Evolutionary conservation across 2,329 filamentous ascomycete genomes (phyloP).

Genomic region (Xylaria sp.): DNA sequence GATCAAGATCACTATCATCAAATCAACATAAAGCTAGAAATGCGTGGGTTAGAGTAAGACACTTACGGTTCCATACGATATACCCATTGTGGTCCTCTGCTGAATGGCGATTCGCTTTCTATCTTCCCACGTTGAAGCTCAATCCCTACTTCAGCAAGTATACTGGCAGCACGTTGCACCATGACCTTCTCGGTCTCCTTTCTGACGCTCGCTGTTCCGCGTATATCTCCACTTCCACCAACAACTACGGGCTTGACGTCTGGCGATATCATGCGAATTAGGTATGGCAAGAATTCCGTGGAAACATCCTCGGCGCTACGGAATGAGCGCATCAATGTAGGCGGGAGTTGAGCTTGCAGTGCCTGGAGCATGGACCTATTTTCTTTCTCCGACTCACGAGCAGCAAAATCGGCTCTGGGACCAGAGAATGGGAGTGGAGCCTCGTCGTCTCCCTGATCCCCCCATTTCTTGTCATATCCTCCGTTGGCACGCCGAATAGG

Average conservation of each 20-base stretch:
- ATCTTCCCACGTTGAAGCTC: constrained; percentile 83
- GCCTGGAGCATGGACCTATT: constrained; percentile 78
- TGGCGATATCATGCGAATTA: constrained; percentile 84
- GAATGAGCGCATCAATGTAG: constrained; percentile 79
- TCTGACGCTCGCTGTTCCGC: constrained; percentile 82
- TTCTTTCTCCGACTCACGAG: constrained; percentile 81
- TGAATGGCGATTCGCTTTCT: constrained; percentile 70
- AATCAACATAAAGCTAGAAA: constrained; percentile 19
- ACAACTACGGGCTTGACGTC: constrained; percentile 92
- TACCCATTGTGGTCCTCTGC: constrained; percentile 76
- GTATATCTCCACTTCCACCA: constrained; percentile 71
- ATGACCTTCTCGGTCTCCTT: constrained; percentile 86
- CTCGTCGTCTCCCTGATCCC: constrained; percentile 57
- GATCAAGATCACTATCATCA: constrained; percentile 72
- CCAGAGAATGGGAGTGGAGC: constrained; percentile 80
- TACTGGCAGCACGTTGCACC: constrained; percentile 80
- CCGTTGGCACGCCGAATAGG: constrained; percentile 62
- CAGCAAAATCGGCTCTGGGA: constrained; percentile 81
- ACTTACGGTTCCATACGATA: constrained; percentile 96
- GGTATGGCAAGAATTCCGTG: constrained; percentile 84
- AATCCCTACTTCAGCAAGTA: constrained; percentile 85
- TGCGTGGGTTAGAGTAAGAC: neutral
- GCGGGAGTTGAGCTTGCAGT: constrained; percentile 76
- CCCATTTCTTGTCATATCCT: constrained; percentile 58
- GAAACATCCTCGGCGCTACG: constrained; percentile 81